A percentile compares a stretch with the other conserved stretches of the same genome.
Conservation (phyloP, 2,329 filamentous ascomycete genomes). For the Clonostachys byssicola region DNA sequence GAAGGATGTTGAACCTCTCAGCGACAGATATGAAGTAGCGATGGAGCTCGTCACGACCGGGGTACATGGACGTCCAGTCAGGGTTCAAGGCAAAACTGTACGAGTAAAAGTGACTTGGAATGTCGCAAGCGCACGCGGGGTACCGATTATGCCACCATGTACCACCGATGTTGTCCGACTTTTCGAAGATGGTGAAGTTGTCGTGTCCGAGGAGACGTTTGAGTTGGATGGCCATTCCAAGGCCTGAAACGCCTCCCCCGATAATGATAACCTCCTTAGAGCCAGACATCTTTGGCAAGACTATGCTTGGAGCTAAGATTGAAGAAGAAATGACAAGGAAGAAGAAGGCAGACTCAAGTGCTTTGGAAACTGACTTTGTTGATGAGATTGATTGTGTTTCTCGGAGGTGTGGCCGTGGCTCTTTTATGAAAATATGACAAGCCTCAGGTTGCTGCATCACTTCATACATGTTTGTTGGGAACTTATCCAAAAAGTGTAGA, state of each 20-base stretch:
- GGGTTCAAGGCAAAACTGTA: slow-evolving; percentile 5
- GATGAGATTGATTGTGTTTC: too few species aligned
- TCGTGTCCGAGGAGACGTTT: slow-evolving; percentile 7
- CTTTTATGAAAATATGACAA: too few species aligned
- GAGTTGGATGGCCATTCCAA: slow-evolving; percentile 11
- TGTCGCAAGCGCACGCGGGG: slow-evolving; percentile 17
- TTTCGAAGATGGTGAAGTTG: slow-evolving; percentile 10
- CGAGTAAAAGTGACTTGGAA: slow-evolving; percentile 16
- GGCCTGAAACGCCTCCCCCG: background rate
- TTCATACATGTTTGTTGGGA: too few species aligned
- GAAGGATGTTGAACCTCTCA: background rate
- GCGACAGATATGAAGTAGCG: background rate
- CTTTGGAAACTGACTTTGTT: too few species aligned
- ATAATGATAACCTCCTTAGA: background rate
- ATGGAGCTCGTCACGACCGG: background rate
- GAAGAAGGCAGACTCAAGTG: too few species aligned
- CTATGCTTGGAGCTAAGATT: too few species aligned
- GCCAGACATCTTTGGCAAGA: too few species aligned
- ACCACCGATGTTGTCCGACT: slow-evolving; percentile 10
- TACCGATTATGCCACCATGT: slow-evolving; percentile 18
- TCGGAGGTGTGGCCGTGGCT: too few species aligned
- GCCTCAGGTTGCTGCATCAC: too few species aligned
- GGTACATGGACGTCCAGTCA: background rate
- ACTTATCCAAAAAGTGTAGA: too few species aligned
- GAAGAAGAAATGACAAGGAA: too few species aligned